Evolutionary conservation across 768 basidiomycete species (phyloP), one percentile per base, ranked within the genome.

Genomic region (Leccinellum albellum): DNA sequence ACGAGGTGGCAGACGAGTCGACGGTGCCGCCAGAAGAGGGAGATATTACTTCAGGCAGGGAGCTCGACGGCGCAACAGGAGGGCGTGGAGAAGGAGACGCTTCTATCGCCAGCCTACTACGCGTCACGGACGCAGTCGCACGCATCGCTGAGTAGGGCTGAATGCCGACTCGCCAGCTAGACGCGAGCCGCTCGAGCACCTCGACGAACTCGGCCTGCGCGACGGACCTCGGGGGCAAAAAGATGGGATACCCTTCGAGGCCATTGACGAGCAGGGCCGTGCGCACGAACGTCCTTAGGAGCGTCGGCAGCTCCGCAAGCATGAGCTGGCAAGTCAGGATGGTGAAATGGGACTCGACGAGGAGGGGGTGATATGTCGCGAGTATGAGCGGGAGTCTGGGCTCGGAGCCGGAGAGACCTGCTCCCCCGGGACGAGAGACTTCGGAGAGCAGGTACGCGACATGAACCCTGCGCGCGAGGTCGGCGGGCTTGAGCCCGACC

Each of bases 121-220:
- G 10, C 37, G 76, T 78, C 15, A 75, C 74, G 53, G 73, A 24
- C 17, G 42, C 64, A 3, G 61, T n/a, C 40, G 40, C 40, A 17
- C 53, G 66, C 71, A 70, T 54, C 70, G 70, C 32, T 45, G 83
- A 82, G 72, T 87, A 84, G 1, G 85, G 79, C 57, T 82, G 80
- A 13, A 80, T 70, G 7, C 89, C 91, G 21, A 76, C 76, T 56
- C 72, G 79, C 93, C 93, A 95, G 1, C 89, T 87, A 9, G 79
- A 73, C 0, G 89, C 86, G 44, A 95, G 82, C 10, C 93, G 82
- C 64, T 94, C 91, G 55, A 94, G 76, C 8, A 91, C 78, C 70
- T 95, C 93, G 56, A 91, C 76, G 62, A 93, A 94, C 73, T 94
- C 91, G 10, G 91, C 91, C 66, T 95, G 93, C 0, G 88, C 85